These are phyloP conservation scores for Dictyostelium firmibasis DNA, from an alignment of 78 protist species.

Conservation along the genomic window DNA sequence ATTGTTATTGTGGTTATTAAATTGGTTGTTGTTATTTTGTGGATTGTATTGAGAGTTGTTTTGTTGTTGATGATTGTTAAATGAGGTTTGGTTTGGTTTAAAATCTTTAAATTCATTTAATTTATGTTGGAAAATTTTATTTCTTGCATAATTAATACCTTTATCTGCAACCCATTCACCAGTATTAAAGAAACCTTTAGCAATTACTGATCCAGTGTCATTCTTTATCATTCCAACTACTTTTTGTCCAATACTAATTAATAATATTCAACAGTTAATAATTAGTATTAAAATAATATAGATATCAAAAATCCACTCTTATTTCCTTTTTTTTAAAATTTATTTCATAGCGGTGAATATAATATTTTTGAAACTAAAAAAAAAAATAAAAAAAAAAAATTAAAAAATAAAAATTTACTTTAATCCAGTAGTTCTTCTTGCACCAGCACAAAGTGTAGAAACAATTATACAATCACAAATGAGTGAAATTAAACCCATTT, in stretches of 20 bases:
- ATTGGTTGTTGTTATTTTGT: not conserved
- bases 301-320: too few relatives aligned
- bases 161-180: conserved; percentile 82
- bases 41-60: not conserved
- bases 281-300: too few relatives aligned
- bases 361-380: not conserved
- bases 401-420: conserved; percentile 6
- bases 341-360: too few relatives aligned
- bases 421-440: conserved; percentile 38
- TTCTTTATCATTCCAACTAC: conserved; percentile 24
- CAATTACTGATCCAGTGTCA: not conserved
- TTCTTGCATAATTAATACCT: conserved; percentile 19
- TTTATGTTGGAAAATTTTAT: not conserved
- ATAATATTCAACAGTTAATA: too few relatives aligned
- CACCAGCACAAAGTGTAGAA: conserved; percentile 65
- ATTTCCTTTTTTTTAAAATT: too few relatives aligned
- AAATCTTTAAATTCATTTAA: conserved; percentile 32
- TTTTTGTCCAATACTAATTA: conserved; percentile 2
- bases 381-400: not conserved
- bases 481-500: conserved; percentile 40
- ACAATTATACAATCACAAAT: conserved; percentile 31
- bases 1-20: not conserved
- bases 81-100: not conserved
- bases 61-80: not conserved
- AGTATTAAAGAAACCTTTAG: conserved; percentile 64